Conservation (phyloP, 2,329 filamentous ascomycete genomes). For the Colletotrichum ledebouriae region DNA sequence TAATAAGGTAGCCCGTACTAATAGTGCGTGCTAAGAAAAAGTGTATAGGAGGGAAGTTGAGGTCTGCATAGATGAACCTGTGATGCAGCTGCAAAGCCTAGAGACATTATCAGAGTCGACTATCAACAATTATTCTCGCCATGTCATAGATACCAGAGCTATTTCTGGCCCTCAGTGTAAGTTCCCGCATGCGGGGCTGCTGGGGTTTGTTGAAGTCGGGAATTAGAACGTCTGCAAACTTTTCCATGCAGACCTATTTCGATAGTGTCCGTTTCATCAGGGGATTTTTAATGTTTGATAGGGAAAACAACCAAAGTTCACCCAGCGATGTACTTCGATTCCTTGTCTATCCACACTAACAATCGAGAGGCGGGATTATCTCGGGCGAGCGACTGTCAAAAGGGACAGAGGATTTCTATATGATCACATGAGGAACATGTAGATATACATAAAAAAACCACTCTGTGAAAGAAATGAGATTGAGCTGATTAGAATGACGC, state of each 20-base stretch:
- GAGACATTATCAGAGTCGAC: neutral
- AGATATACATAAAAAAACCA: too few relatives aligned
- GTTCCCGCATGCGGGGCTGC: neutral
- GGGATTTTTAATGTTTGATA: neutral
- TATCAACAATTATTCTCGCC: neutral
- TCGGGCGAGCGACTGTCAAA: neutral
- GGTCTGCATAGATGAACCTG: too few relatives aligned
- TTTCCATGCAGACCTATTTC: neutral
- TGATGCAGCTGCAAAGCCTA: neutral
- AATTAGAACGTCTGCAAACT: neutral
- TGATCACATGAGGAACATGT: constrained; percentile 3
- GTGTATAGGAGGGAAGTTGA: too few relatives aligned
- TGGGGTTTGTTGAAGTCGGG: neutral
- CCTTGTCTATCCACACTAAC: neutral
- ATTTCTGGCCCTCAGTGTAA: neutral
- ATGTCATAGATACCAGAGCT: neutral
- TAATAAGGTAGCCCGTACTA: too few relatives aligned
- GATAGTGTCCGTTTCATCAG: neutral
- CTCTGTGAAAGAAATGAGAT: too few relatives aligned
- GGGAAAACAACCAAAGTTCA: neutral
- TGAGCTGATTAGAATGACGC: too few relatives aligned
- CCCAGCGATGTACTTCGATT: constrained; percentile 5
- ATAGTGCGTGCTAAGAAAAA: too few relatives aligned
- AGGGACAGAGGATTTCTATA: neutral
- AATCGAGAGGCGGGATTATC: constrained; percentile 1